Evolutionary conservation across 768 basidiomycete species (phyloP).

Genomic region (Lyophyllum atratum): DNA sequence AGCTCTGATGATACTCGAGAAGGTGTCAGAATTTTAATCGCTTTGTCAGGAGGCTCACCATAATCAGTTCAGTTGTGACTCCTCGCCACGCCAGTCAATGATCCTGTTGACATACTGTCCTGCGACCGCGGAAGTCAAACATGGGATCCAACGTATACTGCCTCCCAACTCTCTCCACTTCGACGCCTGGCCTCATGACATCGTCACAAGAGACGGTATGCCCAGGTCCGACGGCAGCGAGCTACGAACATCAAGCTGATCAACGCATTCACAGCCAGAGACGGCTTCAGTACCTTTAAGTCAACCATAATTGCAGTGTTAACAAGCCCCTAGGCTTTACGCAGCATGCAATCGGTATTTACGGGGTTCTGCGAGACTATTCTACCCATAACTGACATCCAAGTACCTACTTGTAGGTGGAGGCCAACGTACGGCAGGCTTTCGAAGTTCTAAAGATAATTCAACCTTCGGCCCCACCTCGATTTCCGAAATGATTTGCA

Average conservation of each 20-base stretch:
- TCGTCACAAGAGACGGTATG: too few relatives aligned
- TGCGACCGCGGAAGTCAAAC: too few relatives aligned
- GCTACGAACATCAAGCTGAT: neutral
- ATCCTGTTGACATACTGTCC: too few relatives aligned
- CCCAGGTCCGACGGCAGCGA: neutral
- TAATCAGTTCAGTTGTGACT: too few relatives aligned
- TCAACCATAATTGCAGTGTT: neutral
- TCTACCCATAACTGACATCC: neutral
- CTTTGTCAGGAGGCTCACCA: neutral
- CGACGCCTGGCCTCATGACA: too few relatives aligned
- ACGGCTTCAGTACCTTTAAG: neutral
- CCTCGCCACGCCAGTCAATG: too few relatives aligned
- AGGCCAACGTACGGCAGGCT: neutral
- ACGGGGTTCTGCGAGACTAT: neutral
- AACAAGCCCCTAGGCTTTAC: neutral
- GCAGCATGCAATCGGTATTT: too few relatives aligned
- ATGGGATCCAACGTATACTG: too few relatives aligned
- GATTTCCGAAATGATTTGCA: neutral
- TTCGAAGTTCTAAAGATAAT: neutral
- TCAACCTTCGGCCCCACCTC: slow-evolving; percentile 1
- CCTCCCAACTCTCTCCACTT: too few relatives aligned
- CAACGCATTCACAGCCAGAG: neutral
- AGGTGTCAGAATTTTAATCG: neutral
- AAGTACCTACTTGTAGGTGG: neutral
- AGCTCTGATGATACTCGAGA: neutral